phyloP scores from a whole-genome alignment of 2,329 filamentous ascomycete species.

The Didymella lethalis region DNA sequence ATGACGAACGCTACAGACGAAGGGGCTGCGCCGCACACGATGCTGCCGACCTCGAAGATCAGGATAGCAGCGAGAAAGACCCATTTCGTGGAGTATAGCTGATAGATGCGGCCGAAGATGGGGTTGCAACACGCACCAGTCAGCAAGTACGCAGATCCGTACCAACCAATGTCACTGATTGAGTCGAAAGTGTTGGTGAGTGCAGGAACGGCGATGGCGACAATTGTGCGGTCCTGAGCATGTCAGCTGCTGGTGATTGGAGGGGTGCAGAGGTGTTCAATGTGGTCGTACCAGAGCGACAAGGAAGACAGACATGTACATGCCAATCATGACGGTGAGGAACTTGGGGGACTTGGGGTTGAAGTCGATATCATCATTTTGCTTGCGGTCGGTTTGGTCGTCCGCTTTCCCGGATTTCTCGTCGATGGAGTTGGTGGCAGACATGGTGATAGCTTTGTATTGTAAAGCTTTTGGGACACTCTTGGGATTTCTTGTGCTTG shows the following conservation, averaged over 20 bases:
- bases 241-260: background rate
- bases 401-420: background rate
- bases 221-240: conserved; percentile 27
- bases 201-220: conserved; percentile 37
- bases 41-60: conserved; percentile 55
- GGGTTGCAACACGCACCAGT: conserved; percentile 57
- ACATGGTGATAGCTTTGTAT: background rate
- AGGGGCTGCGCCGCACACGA: conserved; percentile 53
- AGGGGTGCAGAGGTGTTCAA: background rate
- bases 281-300: conserved; percentile 28
- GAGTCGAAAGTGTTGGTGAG: conserved; percentile 41
- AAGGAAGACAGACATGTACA: conserved; percentile 41
- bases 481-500: background rate
- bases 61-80: conserved; percentile 49
- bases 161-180: conserved; percentile 42
- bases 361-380: conserved; percentile 13
- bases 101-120: conserved; percentile 58
- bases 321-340: conserved; percentile 32
- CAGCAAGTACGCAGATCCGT: conserved; percentile 53
- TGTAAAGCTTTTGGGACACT: background rate
- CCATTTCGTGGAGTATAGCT: conserved; percentile 53
- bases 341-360: conserved; percentile 37
- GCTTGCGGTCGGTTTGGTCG: background rate
- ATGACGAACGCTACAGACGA: conserved; percentile 56
- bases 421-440: background rate